Conservation (phyloP, 306 rosid genomes). For the Benincasa hispida region DNA sequence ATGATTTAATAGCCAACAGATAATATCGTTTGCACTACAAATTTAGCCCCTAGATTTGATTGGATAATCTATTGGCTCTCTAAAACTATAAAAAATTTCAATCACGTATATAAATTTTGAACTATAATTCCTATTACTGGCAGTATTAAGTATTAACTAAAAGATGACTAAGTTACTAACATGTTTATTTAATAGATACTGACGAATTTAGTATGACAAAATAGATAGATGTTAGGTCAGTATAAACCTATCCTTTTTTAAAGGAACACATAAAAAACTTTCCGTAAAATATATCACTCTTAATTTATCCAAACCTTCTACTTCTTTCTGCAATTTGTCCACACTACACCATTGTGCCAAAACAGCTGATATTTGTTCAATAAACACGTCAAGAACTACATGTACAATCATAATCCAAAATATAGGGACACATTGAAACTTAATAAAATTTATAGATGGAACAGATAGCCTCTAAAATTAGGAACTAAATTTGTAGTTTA, state of each 20-base stretch:
- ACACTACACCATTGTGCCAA: neutral
- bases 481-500: neutral
- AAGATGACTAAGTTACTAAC: neutral
- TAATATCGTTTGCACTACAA: neutral
- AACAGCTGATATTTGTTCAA: neutral
- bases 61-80: neutral
- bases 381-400: neutral
- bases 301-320: neutral
- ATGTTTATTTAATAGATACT: neutral
- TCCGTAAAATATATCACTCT: neutral
- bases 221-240: neutral
- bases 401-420: neutral
- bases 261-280: neutral
- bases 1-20: neutral
- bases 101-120: neutral
- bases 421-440: neutral
- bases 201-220: neutral
- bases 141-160: neutral
- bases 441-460: neutral
- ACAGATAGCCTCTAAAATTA: neutral
- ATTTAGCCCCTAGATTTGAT: neutral
- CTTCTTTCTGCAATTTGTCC: neutral
- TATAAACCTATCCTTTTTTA: neutral
- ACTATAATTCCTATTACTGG: neutral
- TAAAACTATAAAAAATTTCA: neutral